Percentiles rank a stretch among this genome's conserved stretches.
phyloP scores from a whole-genome alignment of 331 rosid species.

The Malus hybrid region DNA sequence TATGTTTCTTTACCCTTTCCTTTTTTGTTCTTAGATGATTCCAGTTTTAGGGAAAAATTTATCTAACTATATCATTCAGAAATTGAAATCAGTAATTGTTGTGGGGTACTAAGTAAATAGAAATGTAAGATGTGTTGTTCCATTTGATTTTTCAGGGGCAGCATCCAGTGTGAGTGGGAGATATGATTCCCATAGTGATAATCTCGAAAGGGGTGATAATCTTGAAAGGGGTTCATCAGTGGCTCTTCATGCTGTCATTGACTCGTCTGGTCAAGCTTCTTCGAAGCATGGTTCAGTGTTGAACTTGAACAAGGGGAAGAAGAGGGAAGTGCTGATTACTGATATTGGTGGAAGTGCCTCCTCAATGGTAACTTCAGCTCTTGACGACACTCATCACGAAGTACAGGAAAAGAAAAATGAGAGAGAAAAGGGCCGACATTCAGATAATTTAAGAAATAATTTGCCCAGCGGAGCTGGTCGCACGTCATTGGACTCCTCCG shows the following conservation, averaged over 20 bases:
- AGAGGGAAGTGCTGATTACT: constrained; percentile 64
- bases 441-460: constrained; percentile 35
- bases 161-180: constrained; percentile 55
- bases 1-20: background rate
- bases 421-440: constrained; percentile 42
- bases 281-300: constrained; percentile 44
- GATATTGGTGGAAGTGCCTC: constrained; percentile 55
- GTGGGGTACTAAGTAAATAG: background rate
- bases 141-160: constrained; percentile 41
- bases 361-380: constrained; percentile 47
- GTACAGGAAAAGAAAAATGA: constrained; percentile 71
- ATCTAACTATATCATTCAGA: background rate
- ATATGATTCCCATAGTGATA: constrained; percentile 39
- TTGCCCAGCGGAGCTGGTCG: constrained; percentile 32
- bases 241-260: constrained; percentile 39
- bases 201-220: constrained; percentile 23
- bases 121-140: background rate
- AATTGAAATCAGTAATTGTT: background rate
- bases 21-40: background rate
- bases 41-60: background rate
- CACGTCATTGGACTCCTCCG: constrained; percentile 40
- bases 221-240: constrained; percentile 41
- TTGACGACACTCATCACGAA: constrained; percentile 35
- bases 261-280: constrained; percentile 52
- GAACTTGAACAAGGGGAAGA: constrained; percentile 46